phyloP scores from a whole-genome alignment of 2,329 filamentous ascomycete genomes.

The Byssoonygena ceratinophila region DNA sequence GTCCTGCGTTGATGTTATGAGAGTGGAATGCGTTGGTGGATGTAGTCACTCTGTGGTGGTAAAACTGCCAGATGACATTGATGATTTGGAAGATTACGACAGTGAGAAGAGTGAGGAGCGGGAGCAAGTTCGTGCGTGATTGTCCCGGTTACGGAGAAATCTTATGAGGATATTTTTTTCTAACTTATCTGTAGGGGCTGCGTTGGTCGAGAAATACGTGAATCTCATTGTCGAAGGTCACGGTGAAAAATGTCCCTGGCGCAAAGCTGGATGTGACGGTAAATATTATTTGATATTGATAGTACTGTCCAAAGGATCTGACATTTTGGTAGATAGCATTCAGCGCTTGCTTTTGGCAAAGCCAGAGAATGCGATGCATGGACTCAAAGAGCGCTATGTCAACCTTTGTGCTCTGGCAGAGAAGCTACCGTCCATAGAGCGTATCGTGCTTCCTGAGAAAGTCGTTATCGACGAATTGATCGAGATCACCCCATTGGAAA shows the following conservation, averaged over 20 bases:
- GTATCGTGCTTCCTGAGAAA: conserved; percentile 25
- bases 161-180: neutral
- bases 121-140: conserved; percentile 35
- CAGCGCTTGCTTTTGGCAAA: conserved; percentile 57
- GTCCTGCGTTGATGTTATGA: conserved; percentile 73
- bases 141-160: neutral
- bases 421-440: conserved; percentile 27
- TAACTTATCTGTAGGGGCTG: conserved; percentile 39
- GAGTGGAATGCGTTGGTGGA: conserved; percentile 67
- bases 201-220: conserved; percentile 64
- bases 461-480: conserved; percentile 26
- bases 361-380: conserved; percentile 47
- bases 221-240: conserved; percentile 66
- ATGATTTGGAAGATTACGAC: conserved; percentile 40
- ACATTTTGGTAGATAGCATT: conserved; percentile 43
- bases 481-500: conserved; percentile 23
- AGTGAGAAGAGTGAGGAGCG: conserved; percentile 33
- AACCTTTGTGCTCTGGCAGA: conserved; percentile 36
- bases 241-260: conserved; percentile 74
- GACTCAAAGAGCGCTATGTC: conserved; percentile 54
- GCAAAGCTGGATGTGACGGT: conserved; percentile 78
- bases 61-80: conserved; percentile 59
- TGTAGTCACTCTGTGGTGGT: conserved; percentile 79
- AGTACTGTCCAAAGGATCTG: neutral
- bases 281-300: conserved; percentile 19